Evolutionary conservation across 2,329 filamentous ascomycete genomes (phyloP).

Genomic region (Neofusicoccum sp.): DNA sequence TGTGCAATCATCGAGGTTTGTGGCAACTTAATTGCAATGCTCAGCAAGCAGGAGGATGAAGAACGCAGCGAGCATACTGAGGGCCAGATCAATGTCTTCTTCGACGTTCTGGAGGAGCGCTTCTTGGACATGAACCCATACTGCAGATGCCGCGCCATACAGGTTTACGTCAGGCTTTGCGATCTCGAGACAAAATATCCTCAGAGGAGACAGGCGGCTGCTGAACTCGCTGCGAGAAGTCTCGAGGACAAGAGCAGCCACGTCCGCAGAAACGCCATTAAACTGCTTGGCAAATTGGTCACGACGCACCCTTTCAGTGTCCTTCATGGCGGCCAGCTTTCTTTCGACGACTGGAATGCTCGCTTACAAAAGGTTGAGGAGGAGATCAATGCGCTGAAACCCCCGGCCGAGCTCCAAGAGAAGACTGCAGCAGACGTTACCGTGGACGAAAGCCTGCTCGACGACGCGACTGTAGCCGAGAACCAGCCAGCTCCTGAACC

Average conservation of each 20-base stretch:
- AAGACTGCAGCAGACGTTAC: constrained; percentile 66
- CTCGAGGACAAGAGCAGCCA: constrained; percentile 98
- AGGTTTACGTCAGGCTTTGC: constrained; percentile 89
- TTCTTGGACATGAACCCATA: constrained; percentile 98
- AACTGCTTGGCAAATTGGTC: constrained; percentile 82
- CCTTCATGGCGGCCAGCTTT: constrained; percentile 79
- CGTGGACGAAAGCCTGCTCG: constrained; percentile 76
- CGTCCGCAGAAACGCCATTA: constrained; percentile 92
- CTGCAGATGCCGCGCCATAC: constrained; percentile 86
- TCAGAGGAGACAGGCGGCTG: constrained; percentile 83
- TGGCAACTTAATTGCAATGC: constrained; percentile 88
- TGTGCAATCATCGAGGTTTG: constrained; percentile 96
- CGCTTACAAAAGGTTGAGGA: constrained; percentile 80
- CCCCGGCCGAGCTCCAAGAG: constrained; percentile 74
- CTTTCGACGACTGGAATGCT: constrained; percentile 81
- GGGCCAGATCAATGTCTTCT: constrained; percentile 93
- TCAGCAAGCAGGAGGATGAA: constrained; percentile 77
- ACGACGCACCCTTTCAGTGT: constrained; percentile 93
- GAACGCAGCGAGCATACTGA: constrained; percentile 92
- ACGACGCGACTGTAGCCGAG: constrained; percentile 83
- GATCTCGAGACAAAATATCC: constrained; percentile 96
- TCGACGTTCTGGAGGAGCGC: constrained; percentile 92
- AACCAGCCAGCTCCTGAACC: constrained; percentile 61
- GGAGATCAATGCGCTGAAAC: constrained; percentile 79
- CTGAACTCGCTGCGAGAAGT: constrained; percentile 84